These are phyloP conservation scores for Lumnitzera littorea DNA, from an alignment of 345 rosid genomes.

Conservation along the genomic window DNA sequence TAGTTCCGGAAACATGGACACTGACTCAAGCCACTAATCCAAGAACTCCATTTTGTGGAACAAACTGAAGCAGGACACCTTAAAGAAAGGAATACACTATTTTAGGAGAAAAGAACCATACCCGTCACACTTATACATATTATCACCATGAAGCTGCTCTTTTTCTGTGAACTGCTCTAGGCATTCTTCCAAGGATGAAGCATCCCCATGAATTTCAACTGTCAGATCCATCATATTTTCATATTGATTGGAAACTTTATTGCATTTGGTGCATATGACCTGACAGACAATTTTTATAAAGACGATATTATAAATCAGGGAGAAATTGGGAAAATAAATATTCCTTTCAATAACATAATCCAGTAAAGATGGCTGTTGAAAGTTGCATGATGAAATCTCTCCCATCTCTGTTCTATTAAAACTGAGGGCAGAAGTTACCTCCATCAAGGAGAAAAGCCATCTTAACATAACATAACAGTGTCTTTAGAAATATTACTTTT, in stretches of 20 bases:
- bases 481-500: no score
- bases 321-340: not conserved
- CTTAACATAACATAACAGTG: no score
- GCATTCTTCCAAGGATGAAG: slow-evolving; percentile 85
- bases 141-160: slow-evolving; percentile 95
- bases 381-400: no score
- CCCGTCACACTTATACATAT: slow-evolving; percentile 98
- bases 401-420: no score
- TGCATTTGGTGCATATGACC: slow-evolving; percentile 77
- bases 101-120: slow-evolving; percentile 18
- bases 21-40: no score
- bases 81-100: not conserved
- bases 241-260: slow-evolving; percentile 67
- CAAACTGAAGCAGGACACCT: not conserved
- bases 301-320: not conserved
- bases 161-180: slow-evolving; percentile 75
- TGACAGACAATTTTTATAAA: slow-evolving; percentile 16
- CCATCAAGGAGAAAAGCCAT: no score
- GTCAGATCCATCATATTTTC: slow-evolving; percentile 99
- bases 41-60: no score
- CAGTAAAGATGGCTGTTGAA: not conserved
- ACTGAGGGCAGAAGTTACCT: no score
- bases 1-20: no score
- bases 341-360: not conserved
- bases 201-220: slow-evolving; percentile 94